phyloP scores from a whole-genome alignment of 768 basidiomycete genomes.

The Crassisporium funariophilum region DNA sequence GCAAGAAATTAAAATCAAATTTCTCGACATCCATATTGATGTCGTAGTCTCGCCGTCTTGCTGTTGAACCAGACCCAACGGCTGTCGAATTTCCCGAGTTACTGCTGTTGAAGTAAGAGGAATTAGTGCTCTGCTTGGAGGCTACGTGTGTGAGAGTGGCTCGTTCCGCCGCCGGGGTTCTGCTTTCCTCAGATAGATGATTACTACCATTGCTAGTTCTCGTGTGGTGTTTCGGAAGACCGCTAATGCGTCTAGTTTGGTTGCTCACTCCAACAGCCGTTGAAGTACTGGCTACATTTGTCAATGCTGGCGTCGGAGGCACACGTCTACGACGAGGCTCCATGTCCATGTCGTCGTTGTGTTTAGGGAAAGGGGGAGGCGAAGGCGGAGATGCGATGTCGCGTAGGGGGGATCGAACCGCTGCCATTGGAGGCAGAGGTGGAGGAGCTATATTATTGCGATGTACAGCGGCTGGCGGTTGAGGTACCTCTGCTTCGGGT shows the following conservation, averaged over 20 bases:
- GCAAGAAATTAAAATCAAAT: constrained; percentile 18
- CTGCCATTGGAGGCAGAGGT: constrained; percentile 12
- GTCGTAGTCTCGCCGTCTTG: not conserved
- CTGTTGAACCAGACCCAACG: constrained; percentile 3
- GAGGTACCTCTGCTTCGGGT: constrained; percentile 20
- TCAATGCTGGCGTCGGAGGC: constrained; percentile 22
- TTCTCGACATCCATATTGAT: constrained; percentile 6
- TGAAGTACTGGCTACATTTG: constrained; percentile 1
- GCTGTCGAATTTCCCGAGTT: no score
- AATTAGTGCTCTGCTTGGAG: constrained; percentile 5
- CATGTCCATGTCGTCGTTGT: constrained; percentile 42
- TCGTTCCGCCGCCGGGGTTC: constrained; percentile 10
- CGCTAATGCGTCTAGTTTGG: constrained; percentile 10
- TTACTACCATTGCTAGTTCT: constrained; percentile 7
- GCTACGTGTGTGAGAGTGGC: constrained; percentile 11
- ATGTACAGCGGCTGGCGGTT: constrained; percentile 4
- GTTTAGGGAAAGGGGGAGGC: constrained; percentile 19
- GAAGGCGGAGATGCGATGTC: constrained; percentile 40
- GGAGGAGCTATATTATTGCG: no score
- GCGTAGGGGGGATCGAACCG: constrained; percentile 37
- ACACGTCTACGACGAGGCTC: constrained; percentile 38
- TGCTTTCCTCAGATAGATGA: constrained; percentile 1
- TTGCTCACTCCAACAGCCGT: constrained; percentile 3
- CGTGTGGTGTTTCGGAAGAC: constrained; percentile 13
- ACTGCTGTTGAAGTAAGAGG: constrained; percentile 9